Evolutionary conservation across 116 monocot genomes (phyloP), one percentile per base, ranked within the genome.

Genomic region (Trichopus zeylanicus): DNA sequence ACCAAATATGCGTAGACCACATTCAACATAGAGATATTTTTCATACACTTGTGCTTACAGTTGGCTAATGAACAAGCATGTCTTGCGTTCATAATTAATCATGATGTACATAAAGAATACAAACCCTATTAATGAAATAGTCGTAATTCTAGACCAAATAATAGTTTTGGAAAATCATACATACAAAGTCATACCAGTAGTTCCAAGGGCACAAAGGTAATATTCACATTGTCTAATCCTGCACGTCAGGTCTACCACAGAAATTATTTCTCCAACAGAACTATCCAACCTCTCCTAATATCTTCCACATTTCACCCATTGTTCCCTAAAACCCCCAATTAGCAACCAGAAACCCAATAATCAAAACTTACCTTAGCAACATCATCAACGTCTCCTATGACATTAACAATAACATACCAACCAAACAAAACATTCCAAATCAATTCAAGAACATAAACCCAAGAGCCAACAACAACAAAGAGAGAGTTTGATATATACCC

Each of bases 401-500:
- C 32, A 8, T 33, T 8, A 62, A 5, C 31, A 31, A 26, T n/a
- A 38, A 27, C 23, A 58, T 13, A 33, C 57, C 26, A 15, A 42
- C 10, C 3, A 21, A 4, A 47, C 1, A 9, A 27, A 20, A 29
- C 29, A 24, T 26, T 16, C 29, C 34, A 53, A 28, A 29, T 19
- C n/a, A 70, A 28, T 20, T 20, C 22, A 49, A 4, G 4, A 20
- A 22, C 4, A 22, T 49, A 49, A 49, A 49, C 19, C 49, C 13
- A 42, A 42, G 42, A 42, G 42, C 42, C 29, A 31, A 11, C n/a
- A 13, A 11, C 38, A 56, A 39, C 31, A 29, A 12, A 48, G n/a
- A n/a, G n/a, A n/a, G n/a, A 70, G 8, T n/a, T n/a, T n/a, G n/a
- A n/a, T n/a, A 60, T 22, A 54, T 65, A 81, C 86, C 86, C 19